Conservation (phyloP, 345 rosid species). For the Rhodamnia argentea region DNA sequence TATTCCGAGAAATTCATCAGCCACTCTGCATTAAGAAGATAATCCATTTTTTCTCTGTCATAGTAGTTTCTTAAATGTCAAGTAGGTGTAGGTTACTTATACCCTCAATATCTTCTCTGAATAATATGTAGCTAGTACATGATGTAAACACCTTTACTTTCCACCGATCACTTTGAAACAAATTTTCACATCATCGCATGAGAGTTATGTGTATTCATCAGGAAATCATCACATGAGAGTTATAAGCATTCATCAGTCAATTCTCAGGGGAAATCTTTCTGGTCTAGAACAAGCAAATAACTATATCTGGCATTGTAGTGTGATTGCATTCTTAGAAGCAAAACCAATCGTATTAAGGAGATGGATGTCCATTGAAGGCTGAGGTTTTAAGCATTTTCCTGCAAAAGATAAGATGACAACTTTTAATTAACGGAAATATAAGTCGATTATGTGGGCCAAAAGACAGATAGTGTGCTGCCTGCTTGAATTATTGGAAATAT, state of each 20-base stretch:
- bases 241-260: background rate
- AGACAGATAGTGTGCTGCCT: background rate
- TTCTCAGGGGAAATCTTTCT: background rate
- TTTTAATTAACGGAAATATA: background rate
- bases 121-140: background rate
- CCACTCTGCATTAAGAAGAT: background rate
- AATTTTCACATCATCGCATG: background rate
- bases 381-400: background rate
- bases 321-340: background rate
- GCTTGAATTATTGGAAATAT: background rate
- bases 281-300: background rate
- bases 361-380: background rate
- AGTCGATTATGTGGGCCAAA: background rate
- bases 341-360: background rate
- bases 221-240: background rate
- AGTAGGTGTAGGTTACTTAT: background rate
- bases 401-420: background rate
- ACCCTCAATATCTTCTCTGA: background rate
- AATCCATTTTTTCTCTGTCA: background rate
- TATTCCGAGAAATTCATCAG: background rate
- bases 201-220: background rate
- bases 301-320: background rate
- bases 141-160: background rate
- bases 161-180: background rate
- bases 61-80: background rate